Evolutionary conservation across 2,329 filamentous ascomycete genomes (phyloP).

Genomic region (Pseudogymnoascus sp.): DNA sequence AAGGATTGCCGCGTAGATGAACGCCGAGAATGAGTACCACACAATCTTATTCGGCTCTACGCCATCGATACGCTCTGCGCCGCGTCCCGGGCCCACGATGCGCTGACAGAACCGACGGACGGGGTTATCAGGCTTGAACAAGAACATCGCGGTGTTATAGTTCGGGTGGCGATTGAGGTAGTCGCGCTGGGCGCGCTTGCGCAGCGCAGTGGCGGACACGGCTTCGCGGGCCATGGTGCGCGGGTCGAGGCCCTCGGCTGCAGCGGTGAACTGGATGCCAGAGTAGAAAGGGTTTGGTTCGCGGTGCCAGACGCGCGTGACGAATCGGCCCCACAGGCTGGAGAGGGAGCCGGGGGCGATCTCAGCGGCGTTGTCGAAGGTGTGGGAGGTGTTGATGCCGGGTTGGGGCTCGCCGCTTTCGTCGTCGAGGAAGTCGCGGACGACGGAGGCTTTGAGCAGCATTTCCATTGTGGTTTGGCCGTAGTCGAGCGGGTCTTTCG

Average conservation of each 20-base stretch:
- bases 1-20: constrained; percentile 89
- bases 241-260: constrained; percentile 74
- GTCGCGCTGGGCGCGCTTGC: constrained; percentile 82
- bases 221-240: constrained; percentile 85
- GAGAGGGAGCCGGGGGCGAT: constrained; percentile 47
- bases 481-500: constrained; percentile 81
- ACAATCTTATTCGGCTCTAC: constrained; percentile 79
- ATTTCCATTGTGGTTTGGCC: constrained; percentile 89
- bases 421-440: constrained; percentile 88
- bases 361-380: constrained; percentile 9
- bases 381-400: constrained; percentile 19
- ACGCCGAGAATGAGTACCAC: constrained; percentile 89
- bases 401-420: constrained; percentile 37
- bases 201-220: constrained; percentile 70
- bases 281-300: constrained; percentile 97
- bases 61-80: constrained; percentile 78
- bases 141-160: constrained; percentile 87
- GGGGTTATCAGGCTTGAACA: constrained; percentile 72
- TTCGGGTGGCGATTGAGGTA: constrained; percentile 79
- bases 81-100: constrained; percentile 84
- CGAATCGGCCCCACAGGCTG: constrained; percentile 52
- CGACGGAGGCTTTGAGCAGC: constrained; percentile 91
- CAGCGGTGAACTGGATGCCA: constrained; percentile 58
- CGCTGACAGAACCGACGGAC: constrained; percentile 77
- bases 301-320: constrained; percentile 47